A percentile compares a stretch with the other conserved stretches of the same genome.
Conservation (phyloP, 2,329 filamentous ascomycete genomes). For the Raffaelea albimanens region DNA sequence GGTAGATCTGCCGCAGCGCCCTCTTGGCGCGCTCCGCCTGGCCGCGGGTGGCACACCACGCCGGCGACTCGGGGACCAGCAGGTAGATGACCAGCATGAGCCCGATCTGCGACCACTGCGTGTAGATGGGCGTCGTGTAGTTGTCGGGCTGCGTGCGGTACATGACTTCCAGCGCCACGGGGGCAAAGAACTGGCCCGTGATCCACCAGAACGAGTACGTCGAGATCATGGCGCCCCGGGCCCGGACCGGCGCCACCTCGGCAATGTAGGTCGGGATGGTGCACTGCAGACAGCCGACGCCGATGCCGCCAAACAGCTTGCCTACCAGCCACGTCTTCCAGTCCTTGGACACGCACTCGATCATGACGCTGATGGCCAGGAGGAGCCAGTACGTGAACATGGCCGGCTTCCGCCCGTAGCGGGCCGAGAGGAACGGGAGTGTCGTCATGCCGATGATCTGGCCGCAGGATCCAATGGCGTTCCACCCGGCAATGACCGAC, state of each 20-base stretch:
- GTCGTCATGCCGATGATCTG: constrained; percentile 11
- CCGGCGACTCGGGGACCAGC: constrained; percentile 11
- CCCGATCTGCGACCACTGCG: constrained; percentile 13
- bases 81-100: constrained; percentile 13
- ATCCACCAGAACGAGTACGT: constrained; percentile 11
- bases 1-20: constrained; percentile 11
- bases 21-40: constrained; percentile 12
- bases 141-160: constrained; percentile 6
- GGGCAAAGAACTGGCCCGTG: constrained; percentile 6
- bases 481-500: constrained; percentile 10
- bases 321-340: constrained; percentile 12
- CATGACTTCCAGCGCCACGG: constrained; percentile 4
- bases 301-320: constrained; percentile 11
- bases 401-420: constrained; percentile 11
- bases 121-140: constrained; percentile 9
- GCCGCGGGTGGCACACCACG: constrained; percentile 11
- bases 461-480: constrained; percentile 11
- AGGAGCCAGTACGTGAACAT: constrained; percentile 11
- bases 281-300: constrained; percentile 10
- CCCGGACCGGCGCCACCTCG: constrained; percentile 12
- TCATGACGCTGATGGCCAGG: constrained; percentile 5
- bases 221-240: constrained; percentile 10
- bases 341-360: constrained; percentile 8
- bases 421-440: constrained; percentile 8
- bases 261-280: constrained; percentile 11